Evolutionary conservation across 495 filamentous ascomycete species (phyloP).

Genomic region (Parathielavia hyrcaniae): DNA sequence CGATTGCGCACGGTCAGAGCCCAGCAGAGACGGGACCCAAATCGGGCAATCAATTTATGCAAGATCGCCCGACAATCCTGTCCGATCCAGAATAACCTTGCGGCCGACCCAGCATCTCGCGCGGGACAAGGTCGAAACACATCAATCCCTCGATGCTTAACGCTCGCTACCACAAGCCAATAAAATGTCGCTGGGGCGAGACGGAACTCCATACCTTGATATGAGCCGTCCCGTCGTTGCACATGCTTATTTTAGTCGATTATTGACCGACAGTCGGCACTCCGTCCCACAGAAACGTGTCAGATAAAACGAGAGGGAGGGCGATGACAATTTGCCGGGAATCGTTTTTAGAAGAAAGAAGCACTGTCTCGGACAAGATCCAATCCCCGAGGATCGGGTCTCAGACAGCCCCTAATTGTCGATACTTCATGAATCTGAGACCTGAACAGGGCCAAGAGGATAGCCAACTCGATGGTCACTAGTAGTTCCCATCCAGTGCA

Average conservation of each 20-base stretch:
- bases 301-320: too few relatives aligned
- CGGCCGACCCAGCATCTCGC: background rate
- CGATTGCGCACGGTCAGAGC: background rate
- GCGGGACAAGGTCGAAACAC: background rate
- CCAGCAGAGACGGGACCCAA: background rate
- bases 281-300: background rate
- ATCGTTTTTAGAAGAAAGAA: too few relatives aligned
- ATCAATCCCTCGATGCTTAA: background rate
- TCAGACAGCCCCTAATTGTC: too few relatives aligned
- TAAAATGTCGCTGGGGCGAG: background rate
- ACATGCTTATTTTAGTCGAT: background rate
- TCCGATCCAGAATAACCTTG: background rate
- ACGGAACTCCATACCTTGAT: background rate
- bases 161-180: background rate
- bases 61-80: constrained; percentile 5
- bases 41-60: constrained; percentile 5
- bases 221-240: background rate
- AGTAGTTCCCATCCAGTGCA: too few relatives aligned
- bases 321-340: too few relatives aligned
- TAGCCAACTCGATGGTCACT: too few relatives aligned
- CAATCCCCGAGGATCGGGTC: background rate
- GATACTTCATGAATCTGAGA: too few relatives aligned
- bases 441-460: too few relatives aligned
- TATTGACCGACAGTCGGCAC: background rate
- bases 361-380: too few relatives aligned